Evolutionary conservation across 83 land plant genomes (phyloP).

Genomic region (Picea abies): DNA sequence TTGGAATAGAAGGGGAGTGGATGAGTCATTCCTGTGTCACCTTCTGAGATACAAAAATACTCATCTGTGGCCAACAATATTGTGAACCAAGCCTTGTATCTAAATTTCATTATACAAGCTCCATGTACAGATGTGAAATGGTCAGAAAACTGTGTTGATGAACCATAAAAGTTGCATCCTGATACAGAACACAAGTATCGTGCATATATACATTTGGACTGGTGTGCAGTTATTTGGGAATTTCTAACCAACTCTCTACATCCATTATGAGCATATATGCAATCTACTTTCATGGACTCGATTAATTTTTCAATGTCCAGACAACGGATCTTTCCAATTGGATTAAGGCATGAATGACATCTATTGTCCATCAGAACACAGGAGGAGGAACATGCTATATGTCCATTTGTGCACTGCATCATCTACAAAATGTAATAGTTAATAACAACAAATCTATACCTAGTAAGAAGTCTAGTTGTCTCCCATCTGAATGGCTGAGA

Average conservation of each 20-base stretch:
- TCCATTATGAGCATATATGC: constrained; percentile 51
- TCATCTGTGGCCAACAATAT: constrained; percentile 27
- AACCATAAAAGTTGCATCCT: constrained; percentile 42
- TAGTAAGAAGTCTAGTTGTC: not conserved
- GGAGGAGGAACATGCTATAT: constrained; percentile 65
- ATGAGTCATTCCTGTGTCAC: too few species aligned
- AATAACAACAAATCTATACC: not conserved
- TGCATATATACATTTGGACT: constrained; percentile 42
- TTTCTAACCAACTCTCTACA: constrained; percentile 43
- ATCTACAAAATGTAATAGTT: not conserved
- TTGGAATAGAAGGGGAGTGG: too few species aligned
- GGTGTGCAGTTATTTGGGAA: constrained; percentile 44
- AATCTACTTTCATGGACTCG: constrained; percentile 57
- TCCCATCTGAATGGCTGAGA: not conserved
- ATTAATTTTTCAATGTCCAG: constrained; percentile 78
- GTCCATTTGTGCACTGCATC: constrained; percentile 80
- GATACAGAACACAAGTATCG: constrained; percentile 61
- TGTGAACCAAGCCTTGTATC: constrained; percentile 28
- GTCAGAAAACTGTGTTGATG: constrained; percentile 25
- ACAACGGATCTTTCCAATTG: constrained; percentile 62
- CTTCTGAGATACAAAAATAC: too few species aligned
- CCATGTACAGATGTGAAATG: constrained; percentile 49
- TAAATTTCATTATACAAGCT: constrained; percentile 19
- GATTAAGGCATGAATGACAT: constrained; percentile 60
- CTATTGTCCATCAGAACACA: constrained; percentile 53